Conservation (phyloP, 495 filamentous ascomycete genomes). For the Parathielavia hyrcaniae region DNA sequence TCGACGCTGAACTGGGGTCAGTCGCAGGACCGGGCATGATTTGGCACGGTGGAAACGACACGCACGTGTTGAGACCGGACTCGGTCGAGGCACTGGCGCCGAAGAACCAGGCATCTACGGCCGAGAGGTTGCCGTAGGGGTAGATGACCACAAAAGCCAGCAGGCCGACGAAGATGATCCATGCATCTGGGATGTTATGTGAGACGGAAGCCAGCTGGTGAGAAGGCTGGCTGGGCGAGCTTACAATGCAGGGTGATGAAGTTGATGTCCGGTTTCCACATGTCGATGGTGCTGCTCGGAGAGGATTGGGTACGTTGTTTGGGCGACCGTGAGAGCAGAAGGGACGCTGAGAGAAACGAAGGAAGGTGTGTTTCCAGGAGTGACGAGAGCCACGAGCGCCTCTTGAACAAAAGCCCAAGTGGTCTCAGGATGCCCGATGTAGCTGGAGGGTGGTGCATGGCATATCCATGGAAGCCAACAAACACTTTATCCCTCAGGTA, state of each 20-base stretch:
- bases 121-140: slow-evolving; percentile 39
- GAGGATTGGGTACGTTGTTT: no score
- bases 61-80: slow-evolving; percentile 42
- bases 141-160: slow-evolving; percentile 35
- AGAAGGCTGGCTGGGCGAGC: background rate
- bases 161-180: slow-evolving; percentile 34
- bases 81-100: slow-evolving; percentile 40
- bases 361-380: no score
- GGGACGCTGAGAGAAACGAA: no score
- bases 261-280: slow-evolving; percentile 9
- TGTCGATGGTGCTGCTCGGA: background rate
- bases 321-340: no score
- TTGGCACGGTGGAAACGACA: background rate
- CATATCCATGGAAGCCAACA: no score
- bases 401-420: no score
- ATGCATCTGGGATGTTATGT: slow-evolving; percentile 28
- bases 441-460: no score
- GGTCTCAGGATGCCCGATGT: no score
- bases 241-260: slow-evolving; percentile 10
- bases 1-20: slow-evolving; percentile 39
- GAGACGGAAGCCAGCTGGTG: background rate
- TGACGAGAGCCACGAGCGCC: no score
- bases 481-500: background rate
- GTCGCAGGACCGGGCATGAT: background rate
- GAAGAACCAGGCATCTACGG: slow-evolving; percentile 43